Conservation (phyloP, 768 basidiomycete species). For the Trametes maxima region DNA sequence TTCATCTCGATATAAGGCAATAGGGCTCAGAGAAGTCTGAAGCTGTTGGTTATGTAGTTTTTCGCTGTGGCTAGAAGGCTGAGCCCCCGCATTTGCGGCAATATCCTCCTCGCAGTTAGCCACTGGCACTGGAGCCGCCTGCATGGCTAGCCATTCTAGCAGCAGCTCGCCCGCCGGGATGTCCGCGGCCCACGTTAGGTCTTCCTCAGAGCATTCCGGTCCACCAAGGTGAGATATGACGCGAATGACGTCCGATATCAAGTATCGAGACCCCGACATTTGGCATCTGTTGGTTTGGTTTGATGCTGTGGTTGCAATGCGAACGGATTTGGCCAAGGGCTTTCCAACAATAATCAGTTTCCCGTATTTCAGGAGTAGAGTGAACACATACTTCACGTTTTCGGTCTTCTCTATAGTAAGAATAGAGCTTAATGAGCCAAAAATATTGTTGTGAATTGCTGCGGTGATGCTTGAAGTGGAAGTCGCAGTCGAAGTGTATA, state of each 20-base stretch:
- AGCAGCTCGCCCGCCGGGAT: conserved; percentile 37
- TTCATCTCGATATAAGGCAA: conserved; percentile 38
- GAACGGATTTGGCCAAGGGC: too few species aligned
- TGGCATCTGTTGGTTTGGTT: too few species aligned
- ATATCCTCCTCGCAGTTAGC: not conserved
- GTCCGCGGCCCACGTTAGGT: conserved; percentile 39
- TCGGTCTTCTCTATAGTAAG: too few species aligned
- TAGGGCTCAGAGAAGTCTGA: conserved; percentile 30
- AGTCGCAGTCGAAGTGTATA: too few species aligned
- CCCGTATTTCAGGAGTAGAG: too few species aligned
- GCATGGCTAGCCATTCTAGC: conserved; percentile 38
- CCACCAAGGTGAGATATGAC: conserved; percentile 34
- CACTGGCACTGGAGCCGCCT: conserved; percentile 16
- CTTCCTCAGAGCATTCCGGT: conserved; percentile 29
- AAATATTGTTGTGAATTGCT: too few species aligned
- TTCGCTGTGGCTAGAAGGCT: not conserved
- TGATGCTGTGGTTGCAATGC: too few species aligned
- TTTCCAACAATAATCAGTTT: too few species aligned
- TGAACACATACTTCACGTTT: too few species aligned
- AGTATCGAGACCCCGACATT: not conserved
- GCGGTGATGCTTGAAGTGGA: too few species aligned
- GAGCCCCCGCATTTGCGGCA: not conserved
- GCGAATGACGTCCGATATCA: not conserved
- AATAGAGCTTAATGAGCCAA: too few species aligned
- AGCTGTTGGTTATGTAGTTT: not conserved